phyloP scores from a whole-genome alignment of 305 asterid genomes.

The Lippia alba region DNA sequence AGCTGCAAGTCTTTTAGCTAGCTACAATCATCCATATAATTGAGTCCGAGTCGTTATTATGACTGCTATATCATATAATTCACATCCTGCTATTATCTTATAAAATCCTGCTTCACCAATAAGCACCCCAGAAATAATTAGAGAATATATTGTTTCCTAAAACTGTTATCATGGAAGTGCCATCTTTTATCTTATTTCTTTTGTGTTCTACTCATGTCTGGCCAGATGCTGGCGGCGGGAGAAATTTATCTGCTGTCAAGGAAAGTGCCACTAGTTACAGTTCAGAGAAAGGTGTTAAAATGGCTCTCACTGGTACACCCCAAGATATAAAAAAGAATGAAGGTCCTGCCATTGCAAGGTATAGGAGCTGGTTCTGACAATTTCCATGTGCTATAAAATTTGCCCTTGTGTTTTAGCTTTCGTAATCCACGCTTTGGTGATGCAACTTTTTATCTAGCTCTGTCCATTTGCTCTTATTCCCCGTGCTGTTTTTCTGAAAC shows the following conservation, averaged over 20 bases:
- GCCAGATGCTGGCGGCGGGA: conserved; percentile 58
- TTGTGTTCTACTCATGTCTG: conserved; percentile 31
- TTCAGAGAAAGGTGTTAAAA: conserved; percentile 44
- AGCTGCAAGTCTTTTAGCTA: conserved; percentile 21
- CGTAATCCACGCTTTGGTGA: conserved; percentile 18
- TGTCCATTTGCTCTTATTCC: background rate
- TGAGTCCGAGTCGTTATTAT: background rate
- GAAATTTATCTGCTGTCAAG: conserved; percentile 45
- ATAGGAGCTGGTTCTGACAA: conserved; percentile 18
- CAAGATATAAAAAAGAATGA: conserved; percentile 47
- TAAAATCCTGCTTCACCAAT: background rate
- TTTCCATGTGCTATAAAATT: conserved; percentile 15
- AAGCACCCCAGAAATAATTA: conserved; percentile 19
- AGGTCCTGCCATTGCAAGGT: conserved; percentile 45
- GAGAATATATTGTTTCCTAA: background rate
- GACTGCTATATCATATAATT: background rate
- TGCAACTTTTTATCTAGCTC: background rate
- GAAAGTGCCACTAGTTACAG: conserved; percentile 42
- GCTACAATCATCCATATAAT: conserved; percentile 10
- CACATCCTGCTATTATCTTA: background rate
- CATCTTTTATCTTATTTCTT: conserved; percentile 5
- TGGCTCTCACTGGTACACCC: conserved; percentile 37
- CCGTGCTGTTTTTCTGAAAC: conserved; percentile 13
- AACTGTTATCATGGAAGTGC: conserved; percentile 6
- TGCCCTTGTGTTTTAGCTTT: background rate